Evolutionary conservation across 768 basidiomycete species (phyloP).

Genomic region (Lentinula raphanica): DNA sequence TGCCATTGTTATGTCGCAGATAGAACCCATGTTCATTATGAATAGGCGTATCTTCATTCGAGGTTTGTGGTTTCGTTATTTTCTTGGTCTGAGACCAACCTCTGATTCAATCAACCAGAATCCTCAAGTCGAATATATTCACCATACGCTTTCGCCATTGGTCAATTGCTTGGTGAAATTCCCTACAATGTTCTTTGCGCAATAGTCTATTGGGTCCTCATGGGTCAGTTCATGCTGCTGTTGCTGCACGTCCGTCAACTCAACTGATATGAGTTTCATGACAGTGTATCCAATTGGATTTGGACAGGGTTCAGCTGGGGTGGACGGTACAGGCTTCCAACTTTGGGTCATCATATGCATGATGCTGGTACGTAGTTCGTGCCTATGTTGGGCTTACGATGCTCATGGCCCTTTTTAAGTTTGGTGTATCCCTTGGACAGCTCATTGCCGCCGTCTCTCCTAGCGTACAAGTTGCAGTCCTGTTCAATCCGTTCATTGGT

Average conservation of each 20-base stretch:
- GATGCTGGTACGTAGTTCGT: constrained; percentile 32
- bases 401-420: constrained; percentile 15
- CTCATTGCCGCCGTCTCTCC: constrained; percentile 73
- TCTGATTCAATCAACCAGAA: constrained; percentile 42
- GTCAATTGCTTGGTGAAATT: constrained; percentile 76
- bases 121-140: constrained; percentile 83
- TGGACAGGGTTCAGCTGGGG: constrained; percentile 52
- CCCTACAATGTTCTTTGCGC: constrained; percentile 72
- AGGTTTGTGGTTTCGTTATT: constrained; percentile 16
- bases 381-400: neutral
- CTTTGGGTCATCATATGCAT: constrained; percentile 66
- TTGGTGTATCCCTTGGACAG: constrained; percentile 70
- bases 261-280: too few relatives aligned
- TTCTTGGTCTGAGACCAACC: too few relatives aligned
- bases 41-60: constrained; percentile 48
- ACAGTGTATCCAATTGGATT: constrained; percentile 58
- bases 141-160: constrained; percentile 77
- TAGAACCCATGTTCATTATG: constrained; percentile 79
- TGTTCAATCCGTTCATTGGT: constrained; percentile 75
- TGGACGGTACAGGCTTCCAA: constrained; percentile 66
- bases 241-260: too few relatives aligned
- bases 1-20: constrained; percentile 73
- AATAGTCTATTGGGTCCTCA: constrained; percentile 68
- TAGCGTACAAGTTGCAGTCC: constrained; percentile 69
- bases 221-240: constrained; percentile 37